Base-by-base conservation (phyloP, 2,329 filamentous ascomycete genomes). In the Elsinoe fawcettii region DNA sequence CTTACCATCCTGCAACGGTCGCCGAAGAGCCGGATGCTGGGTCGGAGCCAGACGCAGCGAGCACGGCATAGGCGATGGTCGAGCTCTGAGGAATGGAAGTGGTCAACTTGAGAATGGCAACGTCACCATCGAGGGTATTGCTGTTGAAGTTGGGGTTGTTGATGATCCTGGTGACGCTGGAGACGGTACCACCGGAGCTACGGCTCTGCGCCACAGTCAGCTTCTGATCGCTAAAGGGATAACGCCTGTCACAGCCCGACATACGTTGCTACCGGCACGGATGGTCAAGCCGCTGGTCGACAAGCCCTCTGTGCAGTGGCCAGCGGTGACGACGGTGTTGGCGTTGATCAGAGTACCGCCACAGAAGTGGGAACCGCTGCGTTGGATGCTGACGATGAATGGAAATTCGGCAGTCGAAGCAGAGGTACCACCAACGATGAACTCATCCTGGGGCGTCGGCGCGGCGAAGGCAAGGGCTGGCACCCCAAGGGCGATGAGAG, bases 81-180 rank as follows among this genome's bases (percentile, higher is more conserved):
- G 47, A 51, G 47, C 47, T 51, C 12, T 32, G 25, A 8, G 47
- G n/a, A 14, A 51, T 9, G 8, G 47, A 36, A 12, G 47, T 51
- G 23, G 47, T 16, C 20, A 51, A 25, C 32, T 51, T 51, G 25
- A 51, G 32, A 16, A 51, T 51, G 25, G 47, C 47, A 32, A 51
- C 47, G 32, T 51, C 47, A 16, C 47, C 27, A 32, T 51, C 47
- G 27, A 51, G 27, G 12, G 25, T 18, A n/a, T 18, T 14, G 32
- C n/a, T 11, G 27, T 32, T 20, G 53, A 58, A 60, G 41, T 56
- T 56, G 18, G 56, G 25, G 27, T 51, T 51, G 47, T 34, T 36
- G 25, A 51, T 34, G 27, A 51, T 51, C 8, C 32, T 23, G 18
- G 47, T n/a, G 25, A 51, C 47, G 6, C 47, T 9, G 25, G 25